phyloP scores from a whole-genome alignment of 2,329 filamentous ascomycete genomes.

The Plenodomus lindquistii region DNA sequence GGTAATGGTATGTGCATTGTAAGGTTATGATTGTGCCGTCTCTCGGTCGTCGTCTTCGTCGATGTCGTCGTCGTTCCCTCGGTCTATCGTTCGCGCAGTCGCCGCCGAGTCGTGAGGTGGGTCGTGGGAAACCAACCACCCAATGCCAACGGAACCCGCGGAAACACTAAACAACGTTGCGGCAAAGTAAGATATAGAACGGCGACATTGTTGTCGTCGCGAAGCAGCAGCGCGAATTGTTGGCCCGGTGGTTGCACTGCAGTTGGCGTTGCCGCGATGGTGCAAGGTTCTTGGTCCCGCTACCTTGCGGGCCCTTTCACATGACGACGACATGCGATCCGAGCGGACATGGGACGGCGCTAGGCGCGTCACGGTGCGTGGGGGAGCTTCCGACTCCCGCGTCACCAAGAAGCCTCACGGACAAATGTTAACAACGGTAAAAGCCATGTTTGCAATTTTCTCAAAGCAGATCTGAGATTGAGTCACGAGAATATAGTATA shows the following conservation, averaged over 20 bases:
- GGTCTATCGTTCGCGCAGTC: background rate
- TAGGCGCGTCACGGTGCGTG: conserved; percentile 20
- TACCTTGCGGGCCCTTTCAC: conserved; percentile 11
- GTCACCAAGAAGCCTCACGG: background rate
- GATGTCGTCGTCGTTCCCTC: no score
- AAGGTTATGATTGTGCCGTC: background rate
- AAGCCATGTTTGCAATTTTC: background rate
- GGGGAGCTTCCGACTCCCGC: background rate
- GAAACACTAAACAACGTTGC: background rate
- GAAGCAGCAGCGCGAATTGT: conserved; percentile 4
- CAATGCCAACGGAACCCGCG: background rate
- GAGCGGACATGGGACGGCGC: conserved; percentile 13
- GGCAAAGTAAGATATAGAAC: background rate
- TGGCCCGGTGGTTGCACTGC: conserved; percentile 8
- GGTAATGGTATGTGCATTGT: conserved; percentile 31
- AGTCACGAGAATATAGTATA: background rate
- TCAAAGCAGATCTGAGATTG: background rate
- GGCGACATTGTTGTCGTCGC: conserved; percentile 5
- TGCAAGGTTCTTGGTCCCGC: conserved; percentile 15
- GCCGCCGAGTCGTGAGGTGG: background rate
- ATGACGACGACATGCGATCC: conserved; percentile 19
- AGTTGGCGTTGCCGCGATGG: conserved; percentile 10
- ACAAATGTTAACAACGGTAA: background rate
- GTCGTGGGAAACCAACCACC: background rate
- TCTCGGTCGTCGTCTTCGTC: background rate